Percentiles rank a stretch among this genome's conserved stretches.
Evolutionary conservation across 1,139 yeast genomes (phyloP).

Genomic region (Spencermartinsiella ligniputridi): DNA sequence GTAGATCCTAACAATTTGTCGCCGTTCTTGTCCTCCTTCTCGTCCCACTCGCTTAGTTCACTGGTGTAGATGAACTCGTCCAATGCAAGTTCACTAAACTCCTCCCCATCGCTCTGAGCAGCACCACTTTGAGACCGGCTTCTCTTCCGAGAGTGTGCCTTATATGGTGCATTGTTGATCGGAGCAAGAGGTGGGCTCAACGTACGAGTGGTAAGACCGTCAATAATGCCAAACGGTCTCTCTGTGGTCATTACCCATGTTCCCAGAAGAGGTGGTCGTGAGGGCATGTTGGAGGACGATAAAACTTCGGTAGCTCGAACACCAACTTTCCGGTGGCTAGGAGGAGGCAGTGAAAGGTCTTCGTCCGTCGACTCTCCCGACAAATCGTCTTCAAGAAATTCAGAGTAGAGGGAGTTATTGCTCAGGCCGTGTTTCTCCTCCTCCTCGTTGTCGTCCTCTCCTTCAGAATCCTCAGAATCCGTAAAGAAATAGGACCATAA

Average conservation of each 20-base stretch:
- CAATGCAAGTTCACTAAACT: constrained; percentile 62
- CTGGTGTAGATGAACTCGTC: constrained; percentile 86
- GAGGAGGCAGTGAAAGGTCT: constrained; percentile 68
- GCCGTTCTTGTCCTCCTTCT: constrained; percentile 48
- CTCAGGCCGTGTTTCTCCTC: constrained; percentile 12
- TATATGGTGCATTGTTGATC: constrained; percentile 1
- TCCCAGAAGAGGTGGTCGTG: constrained; percentile 88
- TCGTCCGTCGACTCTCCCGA: constrained; percentile 90
- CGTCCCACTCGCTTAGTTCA: constrained; percentile 83
- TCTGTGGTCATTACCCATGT: constrained; percentile 80
- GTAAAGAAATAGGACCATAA: constrained; percentile 40
- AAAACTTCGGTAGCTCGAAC: constrained; percentile 84
- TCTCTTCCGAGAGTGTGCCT: constrained; percentile 9
- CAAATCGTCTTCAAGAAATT: constrained; percentile 27
- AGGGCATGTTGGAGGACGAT: constrained; percentile 76
- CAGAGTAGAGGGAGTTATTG: constrained; percentile 5
- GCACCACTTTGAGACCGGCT: constrained; percentile 16
- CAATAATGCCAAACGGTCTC: constrained; percentile 89
- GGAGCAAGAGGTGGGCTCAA: constrained; percentile 40
- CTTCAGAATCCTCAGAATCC: constrained; percentile 27
- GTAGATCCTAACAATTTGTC: constrained; percentile 12
- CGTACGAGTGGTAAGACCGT: constrained; percentile 85
- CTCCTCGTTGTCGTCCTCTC: constrained; percentile 22
- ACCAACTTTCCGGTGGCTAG: constrained; percentile 56
- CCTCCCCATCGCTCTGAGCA: constrained; percentile 34